phyloP scores from a whole-genome alignment of 371 early-diverging fungal species.

The Apophysomyces variabilis region DNA sequence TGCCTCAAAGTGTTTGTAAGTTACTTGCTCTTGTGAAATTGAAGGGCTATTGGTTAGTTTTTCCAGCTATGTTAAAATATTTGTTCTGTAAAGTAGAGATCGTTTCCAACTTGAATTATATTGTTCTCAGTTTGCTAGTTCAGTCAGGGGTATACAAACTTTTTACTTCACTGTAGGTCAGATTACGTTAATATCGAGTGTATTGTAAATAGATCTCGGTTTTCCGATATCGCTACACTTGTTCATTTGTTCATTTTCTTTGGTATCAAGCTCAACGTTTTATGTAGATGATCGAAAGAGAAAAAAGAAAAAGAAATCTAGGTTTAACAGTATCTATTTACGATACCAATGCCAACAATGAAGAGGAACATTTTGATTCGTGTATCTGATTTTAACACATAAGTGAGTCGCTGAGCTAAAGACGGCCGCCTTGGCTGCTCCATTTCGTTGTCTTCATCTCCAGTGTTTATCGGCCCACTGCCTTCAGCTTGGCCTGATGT shows the following conservation, averaged over 20 bases:
- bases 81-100: too few relatives aligned
- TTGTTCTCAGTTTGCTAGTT: background rate
- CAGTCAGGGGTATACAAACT: background rate
- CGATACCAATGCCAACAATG: background rate
- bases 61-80: too few relatives aligned
- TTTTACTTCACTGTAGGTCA: background rate
- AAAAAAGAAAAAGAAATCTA: background rate
- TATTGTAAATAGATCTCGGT: too few relatives aligned
- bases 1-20: too few relatives aligned
- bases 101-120: background rate
- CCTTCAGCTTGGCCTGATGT: background rate
- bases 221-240: too few relatives aligned
- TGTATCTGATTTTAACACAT: background rate
- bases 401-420: too few relatives aligned
- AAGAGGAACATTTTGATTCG: background rate
- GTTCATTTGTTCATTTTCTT: too few relatives aligned
- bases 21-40: too few relatives aligned
- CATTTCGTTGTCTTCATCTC: background rate
- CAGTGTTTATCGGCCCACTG: background rate
- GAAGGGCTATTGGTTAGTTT: too few relatives aligned
- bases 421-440: background rate
- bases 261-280: background rate
- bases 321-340: constrained; percentile 7
- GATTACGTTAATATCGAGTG: too few relatives aligned
- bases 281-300: background rate